Conservation (phyloP, 257 asterid genomes). For the Penstemon newberryi region DNA sequence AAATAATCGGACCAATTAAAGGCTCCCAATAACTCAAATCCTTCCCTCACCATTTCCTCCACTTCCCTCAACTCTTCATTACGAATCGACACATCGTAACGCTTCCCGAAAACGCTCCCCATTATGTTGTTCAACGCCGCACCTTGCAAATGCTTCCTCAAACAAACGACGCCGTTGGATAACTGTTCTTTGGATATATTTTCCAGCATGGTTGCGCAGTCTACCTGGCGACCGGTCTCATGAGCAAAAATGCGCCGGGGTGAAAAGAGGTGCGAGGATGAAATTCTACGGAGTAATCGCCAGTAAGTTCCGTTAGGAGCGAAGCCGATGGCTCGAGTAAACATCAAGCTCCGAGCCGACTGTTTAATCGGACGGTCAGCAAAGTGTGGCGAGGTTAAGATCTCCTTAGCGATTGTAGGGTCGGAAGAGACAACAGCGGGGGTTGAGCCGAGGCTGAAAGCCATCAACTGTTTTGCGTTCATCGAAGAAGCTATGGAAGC, state of each 20-base stretch:
- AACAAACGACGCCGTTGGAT: conserved; percentile 16
- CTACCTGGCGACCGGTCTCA: conserved; percentile 32
- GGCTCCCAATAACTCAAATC: conserved; percentile 58
- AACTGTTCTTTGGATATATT: conserved; percentile 30
- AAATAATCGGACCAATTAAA: conserved; percentile 68
- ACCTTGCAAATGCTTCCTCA: conserved; percentile 43
- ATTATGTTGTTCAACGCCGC: conserved; percentile 56
- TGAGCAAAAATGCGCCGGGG: conserved; percentile 53
- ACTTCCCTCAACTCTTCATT: conserved; percentile 40
- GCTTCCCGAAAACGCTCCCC: conserved; percentile 62
- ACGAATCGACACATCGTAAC: conserved; percentile 31
- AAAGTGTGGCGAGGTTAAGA: conserved; percentile 46
- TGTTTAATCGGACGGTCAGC: conserved; percentile 72
- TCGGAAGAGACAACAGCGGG: conserved; percentile 60
- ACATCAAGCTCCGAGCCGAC: conserved; percentile 60
- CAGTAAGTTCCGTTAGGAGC: conserved; percentile 73
- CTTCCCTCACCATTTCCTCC: conserved; percentile 53
- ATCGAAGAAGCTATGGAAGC: conserved; percentile 35
- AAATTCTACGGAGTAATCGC: conserved; percentile 66
- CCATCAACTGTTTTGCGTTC: conserved; percentile 59
- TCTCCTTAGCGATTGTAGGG: conserved; percentile 49
- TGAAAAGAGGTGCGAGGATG: conserved; percentile 60
- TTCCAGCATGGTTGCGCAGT: conserved; percentile 32
- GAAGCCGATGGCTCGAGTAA: conserved; percentile 71
- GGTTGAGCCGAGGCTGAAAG: conserved; percentile 67